phyloP scores from a whole-genome alignment of 2,329 filamentous ascomycete species.

The Apiospora rasikravindrae region DNA sequence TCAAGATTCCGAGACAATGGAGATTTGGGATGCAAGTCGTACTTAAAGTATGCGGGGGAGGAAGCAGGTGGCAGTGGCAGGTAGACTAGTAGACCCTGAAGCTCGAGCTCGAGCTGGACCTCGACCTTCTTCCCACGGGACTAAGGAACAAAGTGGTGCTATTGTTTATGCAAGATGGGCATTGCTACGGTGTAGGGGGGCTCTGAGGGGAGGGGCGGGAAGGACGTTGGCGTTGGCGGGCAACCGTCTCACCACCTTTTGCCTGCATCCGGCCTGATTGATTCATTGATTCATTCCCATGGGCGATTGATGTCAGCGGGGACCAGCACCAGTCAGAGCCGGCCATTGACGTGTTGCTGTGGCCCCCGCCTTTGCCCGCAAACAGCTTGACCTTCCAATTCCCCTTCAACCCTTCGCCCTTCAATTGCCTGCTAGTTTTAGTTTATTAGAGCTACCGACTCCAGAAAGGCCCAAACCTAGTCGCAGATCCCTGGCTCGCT shows the following conservation, averaged over 20 bases:
- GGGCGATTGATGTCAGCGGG: slow-evolving; percentile 6
- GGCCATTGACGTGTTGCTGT: neutral
- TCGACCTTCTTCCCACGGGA: too few relatives aligned
- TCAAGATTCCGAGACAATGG: neutral
- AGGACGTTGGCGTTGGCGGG: neutral
- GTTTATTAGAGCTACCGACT: neutral
- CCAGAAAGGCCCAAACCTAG: neutral
- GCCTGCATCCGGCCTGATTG: neutral
- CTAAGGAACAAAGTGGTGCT: neutral
- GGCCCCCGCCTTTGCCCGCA: slow-evolving; percentile 7
- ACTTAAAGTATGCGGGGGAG: slow-evolving; percentile 16
- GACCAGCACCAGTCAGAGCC: neutral
- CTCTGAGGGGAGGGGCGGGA: too few relatives aligned
- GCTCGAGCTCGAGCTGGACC: too few relatives aligned
- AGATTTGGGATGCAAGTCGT: slow-evolving; percentile 14
- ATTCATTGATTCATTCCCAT: slow-evolving; percentile 7
- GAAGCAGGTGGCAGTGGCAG: neutral
- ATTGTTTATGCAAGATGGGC: slow-evolving; percentile 12
- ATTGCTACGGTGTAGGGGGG: neutral
- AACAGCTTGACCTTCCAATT: neutral
- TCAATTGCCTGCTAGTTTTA: too few relatives aligned
- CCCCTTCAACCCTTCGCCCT: neutral
- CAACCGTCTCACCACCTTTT: slow-evolving; percentile 7
- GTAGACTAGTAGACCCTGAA: too few relatives aligned
- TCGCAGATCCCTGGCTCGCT: slow-evolving; percentile 3